A percentile compares a stretch with the other conserved stretches of the same genome.
phyloP scores from a whole-genome alignment of 2,329 filamentous ascomycete species.

The Talaromyces sp. region DNA sequence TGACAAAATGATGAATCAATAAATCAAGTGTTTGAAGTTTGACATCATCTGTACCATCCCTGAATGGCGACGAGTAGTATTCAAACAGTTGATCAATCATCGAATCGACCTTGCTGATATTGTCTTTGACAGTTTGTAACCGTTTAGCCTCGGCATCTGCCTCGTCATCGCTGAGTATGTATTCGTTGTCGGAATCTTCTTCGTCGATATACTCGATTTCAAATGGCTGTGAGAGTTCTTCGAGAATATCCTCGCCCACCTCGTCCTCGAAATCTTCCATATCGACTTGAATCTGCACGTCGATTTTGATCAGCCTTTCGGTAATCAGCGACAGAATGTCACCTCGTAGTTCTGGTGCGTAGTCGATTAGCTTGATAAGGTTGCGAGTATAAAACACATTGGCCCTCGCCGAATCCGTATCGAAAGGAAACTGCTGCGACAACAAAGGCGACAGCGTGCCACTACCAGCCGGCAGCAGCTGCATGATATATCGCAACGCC shows the following conservation, averaged over 20 bases:
- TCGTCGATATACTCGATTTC: conserved; percentile 37
- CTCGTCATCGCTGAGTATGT: conserved; percentile 57
- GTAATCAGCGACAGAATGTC: conserved; percentile 82
- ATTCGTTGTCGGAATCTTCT: conserved; percentile 65
- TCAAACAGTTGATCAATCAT: conserved; percentile 86
- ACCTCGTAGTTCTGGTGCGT: conserved; percentile 72
- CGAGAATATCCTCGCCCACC: conserved; percentile 65
- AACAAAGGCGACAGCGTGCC: conserved; percentile 68
- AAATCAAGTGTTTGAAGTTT: conserved; percentile 74
- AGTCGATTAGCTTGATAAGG: conserved; percentile 71
- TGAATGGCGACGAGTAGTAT: conserved; percentile 73
- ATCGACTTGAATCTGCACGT: conserved; percentile 92
- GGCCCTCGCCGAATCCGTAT: conserved; percentile 71
- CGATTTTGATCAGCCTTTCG: conserved; percentile 85
- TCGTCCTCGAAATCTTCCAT: conserved; percentile 91
- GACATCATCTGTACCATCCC: conserved; percentile 64
- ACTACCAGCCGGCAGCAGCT: conserved; percentile 77
- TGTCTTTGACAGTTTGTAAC: conserved; percentile 71
- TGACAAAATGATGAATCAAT: conserved; percentile 80
- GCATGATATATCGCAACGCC: conserved; percentile 71
- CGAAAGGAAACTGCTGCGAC: conserved; percentile 68
- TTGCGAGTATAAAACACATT: conserved; percentile 89
- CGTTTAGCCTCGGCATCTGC: conserved; percentile 48
- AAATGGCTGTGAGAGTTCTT: conserved; percentile 47
- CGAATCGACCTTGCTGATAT: conserved; percentile 86